Base-by-base conservation (phyloP, 78 protist species). In the Dictyostelium capitatum region DNA sequence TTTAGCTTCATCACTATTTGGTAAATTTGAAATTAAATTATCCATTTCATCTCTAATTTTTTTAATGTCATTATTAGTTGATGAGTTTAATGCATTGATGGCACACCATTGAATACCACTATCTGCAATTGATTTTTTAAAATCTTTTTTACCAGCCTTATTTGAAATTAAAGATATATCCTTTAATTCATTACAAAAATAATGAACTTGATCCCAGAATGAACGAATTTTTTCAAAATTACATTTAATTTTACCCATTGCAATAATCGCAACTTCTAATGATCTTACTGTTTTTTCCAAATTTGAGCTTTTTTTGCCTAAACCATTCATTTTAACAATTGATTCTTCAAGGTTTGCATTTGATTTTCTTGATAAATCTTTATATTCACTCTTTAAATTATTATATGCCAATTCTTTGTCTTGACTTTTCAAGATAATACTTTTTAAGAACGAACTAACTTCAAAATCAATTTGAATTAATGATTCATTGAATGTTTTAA, bases 291-390 rank as follows among this genome's bases (percentile, higher is more conserved):
- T n/a, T 9, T 48, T 46, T 75, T 75, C 54, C 12, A 75, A 48
- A 30, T 50, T n/a, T 9, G 19, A 48, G 1, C 25, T 9, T 17
- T 20, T 28, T n/a, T 5, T 43, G 1, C 20, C 4, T 3, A 75
- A 23, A 15, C 14, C 19, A 25, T 75, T 20, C 23, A 75, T n/a
- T 50, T 75, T 10, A 3, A 23, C 30, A 25, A 75, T 6, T 2
- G 17, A 48, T 48, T 43, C 11, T 20, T 59, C 81, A 48, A 75
- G 50, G 10, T 75, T 30, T 20, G 81, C 62, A 75, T 75, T 75
- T 46, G 81, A 46, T 25, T 75, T 5, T 75, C 81, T 75, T 12
- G 48, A 62, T 75, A 75, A 50, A 75, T 75, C 81, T 75, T 75
- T 41, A 23, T 75, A 75, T 75, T 46, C 19, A 25, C 37, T 10